Percentiles rank a stretch among this genome's conserved stretches.
phyloP scores from a whole-genome alignment of 1,284 basidiomycete species.

The Puccinia coronata region DNA sequence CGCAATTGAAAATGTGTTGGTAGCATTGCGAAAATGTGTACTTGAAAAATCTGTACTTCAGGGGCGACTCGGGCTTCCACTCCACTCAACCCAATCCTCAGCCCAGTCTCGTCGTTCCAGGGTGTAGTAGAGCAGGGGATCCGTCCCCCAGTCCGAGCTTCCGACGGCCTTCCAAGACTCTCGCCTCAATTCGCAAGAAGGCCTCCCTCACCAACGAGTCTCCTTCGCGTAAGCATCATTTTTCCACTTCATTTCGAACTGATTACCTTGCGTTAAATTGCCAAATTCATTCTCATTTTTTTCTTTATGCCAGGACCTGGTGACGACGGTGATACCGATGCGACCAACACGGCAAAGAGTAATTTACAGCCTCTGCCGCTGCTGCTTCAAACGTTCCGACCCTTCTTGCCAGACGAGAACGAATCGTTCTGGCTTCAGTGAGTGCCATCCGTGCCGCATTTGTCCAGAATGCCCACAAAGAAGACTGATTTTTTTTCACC shows the following conservation, averaged over 20 bases:
- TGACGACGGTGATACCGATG: not conserved
- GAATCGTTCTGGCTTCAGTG: conserved; percentile 38
- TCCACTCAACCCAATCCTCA: not conserved
- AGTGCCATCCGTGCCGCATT: conserved; percentile 54
- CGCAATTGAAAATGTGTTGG: not conserved
- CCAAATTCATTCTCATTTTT: not conserved
- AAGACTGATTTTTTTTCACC: not conserved
- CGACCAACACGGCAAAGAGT: not conserved
- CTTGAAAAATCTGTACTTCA: conserved; percentile 59
- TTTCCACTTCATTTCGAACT: not conserved
- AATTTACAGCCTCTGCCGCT: conserved; percentile 60
- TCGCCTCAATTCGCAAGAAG: not conserved
- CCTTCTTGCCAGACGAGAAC: conserved; percentile 52
- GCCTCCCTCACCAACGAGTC: not conserved
- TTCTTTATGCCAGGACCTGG: not conserved
- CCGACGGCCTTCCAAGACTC: conserved; percentile 1
- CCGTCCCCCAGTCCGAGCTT: not conserved
- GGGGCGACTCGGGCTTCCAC: conserved; percentile 50
- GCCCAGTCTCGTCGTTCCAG: not conserved
- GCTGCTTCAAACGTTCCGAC: conserved; percentile 62
- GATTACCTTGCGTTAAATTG: not conserved
- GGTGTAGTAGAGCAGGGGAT: not conserved
- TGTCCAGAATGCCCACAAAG: not conserved
- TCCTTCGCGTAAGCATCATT: not conserved
- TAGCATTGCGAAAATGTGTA: conserved; percentile 58